Evolutionary conservation across 2,329 filamentous ascomycete species (phyloP).

Genomic region (Emmonsiellopsis sp.): DNA sequence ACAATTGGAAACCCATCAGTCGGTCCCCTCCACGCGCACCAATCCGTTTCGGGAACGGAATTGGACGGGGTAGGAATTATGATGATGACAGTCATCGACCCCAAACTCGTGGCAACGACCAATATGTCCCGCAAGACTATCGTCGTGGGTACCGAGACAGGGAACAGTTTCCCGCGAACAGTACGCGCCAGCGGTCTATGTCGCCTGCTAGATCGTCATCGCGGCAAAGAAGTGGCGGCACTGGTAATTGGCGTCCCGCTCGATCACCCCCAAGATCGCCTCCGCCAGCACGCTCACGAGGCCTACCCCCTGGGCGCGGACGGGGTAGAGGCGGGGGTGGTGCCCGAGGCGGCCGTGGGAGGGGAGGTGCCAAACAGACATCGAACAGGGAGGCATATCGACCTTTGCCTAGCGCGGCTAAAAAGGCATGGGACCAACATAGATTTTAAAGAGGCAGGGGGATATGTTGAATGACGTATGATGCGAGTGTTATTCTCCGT

Average conservation of each 20-base stretch:
- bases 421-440: conserved; percentile 25
- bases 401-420: conserved; percentile 24
- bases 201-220: conserved; percentile 20
- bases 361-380: conserved; percentile 6
- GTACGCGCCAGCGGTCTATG: conserved; percentile 23
- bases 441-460: conserved; percentile 15
- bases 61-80: conserved; percentile 21
- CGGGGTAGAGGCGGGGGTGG: conserved; percentile 12
- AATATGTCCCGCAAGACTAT: conserved; percentile 10
- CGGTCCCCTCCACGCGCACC: conserved; percentile 21
- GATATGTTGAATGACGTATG: neutral
- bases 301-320: conserved; percentile 8
- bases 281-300: conserved; percentile 9
- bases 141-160: conserved; percentile 18
- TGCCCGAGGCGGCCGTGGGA: neutral
- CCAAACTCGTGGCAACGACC: conserved; percentile 5
- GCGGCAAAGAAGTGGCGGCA: conserved; percentile 10
- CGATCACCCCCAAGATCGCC: conserved; percentile 15
- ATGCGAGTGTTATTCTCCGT: neutral
- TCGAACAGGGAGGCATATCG: conserved; percentile 21
- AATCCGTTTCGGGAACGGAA: conserved; percentile 27
- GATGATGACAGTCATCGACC: conserved; percentile 11
- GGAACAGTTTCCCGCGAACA: conserved; percentile 17
- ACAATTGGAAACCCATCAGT: conserved; percentile 20
- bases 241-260: conserved; percentile 12